Base-by-base conservation (phyloP, 345 rosid genomes). In the Pistacia vera region DNA sequence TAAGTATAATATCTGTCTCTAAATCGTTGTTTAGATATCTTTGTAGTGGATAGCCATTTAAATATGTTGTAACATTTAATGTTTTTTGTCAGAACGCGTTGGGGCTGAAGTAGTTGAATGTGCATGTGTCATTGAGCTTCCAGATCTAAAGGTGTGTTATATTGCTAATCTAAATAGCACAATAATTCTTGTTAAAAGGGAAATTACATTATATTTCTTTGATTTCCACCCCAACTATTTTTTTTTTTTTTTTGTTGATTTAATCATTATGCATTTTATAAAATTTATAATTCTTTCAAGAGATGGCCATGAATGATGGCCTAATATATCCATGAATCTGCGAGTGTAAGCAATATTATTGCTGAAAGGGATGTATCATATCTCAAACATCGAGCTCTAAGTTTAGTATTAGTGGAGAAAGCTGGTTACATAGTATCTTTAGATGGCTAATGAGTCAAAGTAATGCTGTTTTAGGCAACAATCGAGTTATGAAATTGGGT, bases 21-120 rank as follows among this genome's bases (percentile, higher is more conserved):
- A 41, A 41, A 41, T 41, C 44, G 5, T 78, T 25, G 25, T 25
- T 25, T 25, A 25, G 25, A 17, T 25, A 65, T 57, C 52, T 58
- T 17, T 71, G 28, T 51, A 4, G 46, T 57, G 11, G 49, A 17
- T 62, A 11, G 41, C 20, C 22, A 14, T 30, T 33, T 54, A 54
- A 54, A 16, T 12, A 3, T 54, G 6, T 17, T 54, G 17, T 57
- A 62, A 78, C 18, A 22, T 36, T 36, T 14, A 46, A 18, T 62
- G 36, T 66, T 68, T 0, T 38, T 46, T 72, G 3, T 56, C 86
- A 96, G 99, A 96, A 78, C 90, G 93, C 10, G 94, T 78, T 68
- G 99, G 97, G 78, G 99, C 97, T 28, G 91, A 92, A 86, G 94
- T 93, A 46, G 97, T 93, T 71, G 97, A 91, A 76, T 91, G 97